Percentiles rank a stretch among this genome's conserved stretches.
Evolutionary conservation across 768 basidiomycete genomes (phyloP).

Genomic region (Tulasnella sp.): DNA sequence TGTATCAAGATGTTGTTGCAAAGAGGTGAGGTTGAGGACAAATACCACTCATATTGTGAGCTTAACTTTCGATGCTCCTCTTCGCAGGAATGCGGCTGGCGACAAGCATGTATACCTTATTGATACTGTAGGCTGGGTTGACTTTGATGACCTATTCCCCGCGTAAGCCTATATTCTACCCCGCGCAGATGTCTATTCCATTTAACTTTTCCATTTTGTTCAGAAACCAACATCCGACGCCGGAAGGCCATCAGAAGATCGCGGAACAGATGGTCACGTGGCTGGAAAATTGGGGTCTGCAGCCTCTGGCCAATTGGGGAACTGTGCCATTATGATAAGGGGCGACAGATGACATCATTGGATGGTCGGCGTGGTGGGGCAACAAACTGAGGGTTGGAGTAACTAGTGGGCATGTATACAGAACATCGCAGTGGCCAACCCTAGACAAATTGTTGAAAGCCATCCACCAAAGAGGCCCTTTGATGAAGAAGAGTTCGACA

Average conservation of each 20-base stretch:
- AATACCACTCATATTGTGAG: conserved; percentile 26
- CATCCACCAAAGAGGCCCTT: no score
- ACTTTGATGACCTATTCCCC: conserved; percentile 30
- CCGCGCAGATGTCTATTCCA: not conserved
- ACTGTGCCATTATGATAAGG: conserved; percentile 10
- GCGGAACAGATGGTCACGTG: conserved; percentile 36
- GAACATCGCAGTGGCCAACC: no score
- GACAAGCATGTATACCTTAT: conserved; percentile 43
- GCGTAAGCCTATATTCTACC: not conserved
- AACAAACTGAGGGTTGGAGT: no score
- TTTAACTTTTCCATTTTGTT: not conserved
- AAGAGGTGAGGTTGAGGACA: conserved; percentile 18
- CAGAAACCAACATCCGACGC: conserved; percentile 41
- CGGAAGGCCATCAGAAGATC: conserved; percentile 38
- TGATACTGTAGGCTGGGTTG: conserved; percentile 47
- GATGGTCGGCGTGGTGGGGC: not conserved
- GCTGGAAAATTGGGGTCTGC: conserved; percentile 39
- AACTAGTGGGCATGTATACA: no score
- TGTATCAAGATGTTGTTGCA: conserved; percentile 34
- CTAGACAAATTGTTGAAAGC: no score
- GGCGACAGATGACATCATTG: not conserved
- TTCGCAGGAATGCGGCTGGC: conserved; percentile 31
- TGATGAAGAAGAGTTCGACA: no score
- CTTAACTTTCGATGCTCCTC: not conserved
- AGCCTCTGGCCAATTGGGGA: conserved; percentile 22